Percentiles rank a stretch among this genome's conserved stretches.
These are phyloP conservation scores for Asterionellopsis glacialis DNA, from an alignment of 108 stramenopile species.

Conservation along the genomic window DNA sequence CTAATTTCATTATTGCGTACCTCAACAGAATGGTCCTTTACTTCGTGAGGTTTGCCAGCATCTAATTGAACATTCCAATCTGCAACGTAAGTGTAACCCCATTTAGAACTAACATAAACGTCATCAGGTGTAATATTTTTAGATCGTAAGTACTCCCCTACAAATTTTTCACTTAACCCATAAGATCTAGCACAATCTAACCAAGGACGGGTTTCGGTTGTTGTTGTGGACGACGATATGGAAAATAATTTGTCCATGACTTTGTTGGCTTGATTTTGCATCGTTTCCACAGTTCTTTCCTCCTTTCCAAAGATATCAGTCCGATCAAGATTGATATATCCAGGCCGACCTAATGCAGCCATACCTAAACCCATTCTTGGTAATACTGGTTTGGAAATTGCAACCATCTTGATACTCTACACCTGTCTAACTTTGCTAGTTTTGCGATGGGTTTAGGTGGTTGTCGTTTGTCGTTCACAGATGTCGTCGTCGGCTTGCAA, in stretches of 20 bases:
- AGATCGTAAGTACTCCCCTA: constrained; percentile 59
- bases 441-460: too few relatives aligned
- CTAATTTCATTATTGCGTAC: too few relatives aligned
- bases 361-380: constrained; percentile 69
- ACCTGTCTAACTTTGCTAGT: too few relatives aligned
- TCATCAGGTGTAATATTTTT: constrained; percentile 32
- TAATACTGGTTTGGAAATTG: too few relatives aligned
- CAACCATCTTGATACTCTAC: too few relatives aligned
- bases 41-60: constrained; percentile 65
- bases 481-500: too few relatives aligned
- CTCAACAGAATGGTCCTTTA: constrained; percentile 74
- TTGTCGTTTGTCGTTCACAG: too few relatives aligned
- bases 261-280: constrained; percentile 53
- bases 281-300: constrained; percentile 30
- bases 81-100: constrained; percentile 81
- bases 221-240: neutral
- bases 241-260: constrained; percentile 58
- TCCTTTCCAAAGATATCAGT: constrained; percentile 23
- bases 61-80: constrained; percentile 60
- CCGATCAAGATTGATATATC: constrained; percentile 72
- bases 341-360: constrained; percentile 77
- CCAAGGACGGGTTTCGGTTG: constrained; percentile 54
- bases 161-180: constrained; percentile 68
- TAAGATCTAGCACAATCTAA: constrained; percentile 79
- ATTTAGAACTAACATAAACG: constrained; percentile 63